Evolutionary conservation across 441 rosid species (phyloP).

Genomic region (Cnidoscolus chayamansa): DNA sequence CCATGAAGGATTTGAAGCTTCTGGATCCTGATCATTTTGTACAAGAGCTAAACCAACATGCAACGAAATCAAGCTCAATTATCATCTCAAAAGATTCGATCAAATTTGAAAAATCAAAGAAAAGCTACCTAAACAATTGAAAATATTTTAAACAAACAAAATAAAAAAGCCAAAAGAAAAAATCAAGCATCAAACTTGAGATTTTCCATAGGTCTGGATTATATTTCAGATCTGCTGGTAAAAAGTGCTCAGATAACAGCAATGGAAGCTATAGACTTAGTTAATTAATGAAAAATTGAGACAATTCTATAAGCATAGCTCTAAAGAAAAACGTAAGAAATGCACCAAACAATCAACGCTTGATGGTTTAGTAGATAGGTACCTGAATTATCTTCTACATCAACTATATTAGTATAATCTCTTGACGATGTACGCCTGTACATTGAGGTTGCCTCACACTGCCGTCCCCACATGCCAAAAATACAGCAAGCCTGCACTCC

Average conservation of each 20-base stretch:
- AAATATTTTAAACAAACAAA: neutral
- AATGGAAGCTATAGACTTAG: neutral
- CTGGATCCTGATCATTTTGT: slow-evolving; percentile 34
- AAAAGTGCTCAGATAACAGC: neutral
- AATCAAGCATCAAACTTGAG: slow-evolving; percentile 6
- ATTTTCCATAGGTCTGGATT: neutral
- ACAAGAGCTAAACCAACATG: slow-evolving; percentile 38
- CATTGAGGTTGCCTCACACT: slow-evolving; percentile 36
- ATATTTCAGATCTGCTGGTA: neutral
- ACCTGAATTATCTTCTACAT: slow-evolving; percentile 53
- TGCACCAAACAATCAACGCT: neutral
- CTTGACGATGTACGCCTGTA: slow-evolving; percentile 53
- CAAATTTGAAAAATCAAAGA: neutral
- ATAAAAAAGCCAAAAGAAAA: neutral
- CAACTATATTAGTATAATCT: slow-evolving; percentile 38
- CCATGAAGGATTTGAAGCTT: slow-evolving; percentile 62
- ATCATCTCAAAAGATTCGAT: slow-evolving; percentile 4
- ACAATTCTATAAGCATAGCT: slow-evolving; percentile 6
- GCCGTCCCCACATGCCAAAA: slow-evolving; percentile 52
- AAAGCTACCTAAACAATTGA: slow-evolving; percentile 2
- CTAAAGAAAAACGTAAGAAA: neutral
- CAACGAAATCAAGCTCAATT: slow-evolving; percentile 18
- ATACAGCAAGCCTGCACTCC: slow-evolving; percentile 9
- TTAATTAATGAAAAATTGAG: neutral
- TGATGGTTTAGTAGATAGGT: slow-evolving; percentile 11